phyloP scores from a whole-genome alignment of 2,329 filamentous ascomycete genomes.

The Dactylonectria macrodidyma region DNA sequence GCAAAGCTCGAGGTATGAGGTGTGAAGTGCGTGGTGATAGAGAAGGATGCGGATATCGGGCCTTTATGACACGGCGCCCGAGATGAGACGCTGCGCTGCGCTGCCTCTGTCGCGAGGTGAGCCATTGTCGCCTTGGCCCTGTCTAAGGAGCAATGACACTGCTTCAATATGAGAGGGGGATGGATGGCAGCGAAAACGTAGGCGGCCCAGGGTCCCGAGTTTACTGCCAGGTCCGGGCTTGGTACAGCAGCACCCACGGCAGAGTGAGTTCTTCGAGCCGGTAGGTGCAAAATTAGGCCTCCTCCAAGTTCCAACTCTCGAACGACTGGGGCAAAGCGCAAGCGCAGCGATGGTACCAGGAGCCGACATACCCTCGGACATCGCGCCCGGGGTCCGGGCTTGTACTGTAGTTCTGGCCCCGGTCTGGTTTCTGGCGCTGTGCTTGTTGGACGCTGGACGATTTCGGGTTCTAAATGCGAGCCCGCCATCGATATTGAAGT shows the following conservation, averaged over 20 bases:
- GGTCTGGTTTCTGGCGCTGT: conserved; percentile 19
- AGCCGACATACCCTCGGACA: too few relatives aligned
- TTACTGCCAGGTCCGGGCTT: too few relatives aligned
- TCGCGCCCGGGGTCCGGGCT: too few relatives aligned
- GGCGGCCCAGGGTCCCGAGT: too few relatives aligned
- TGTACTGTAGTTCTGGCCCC: conserved; percentile 7
- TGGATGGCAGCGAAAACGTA: too few relatives aligned
- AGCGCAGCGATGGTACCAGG: too few relatives aligned
- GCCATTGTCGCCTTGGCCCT: conserved; percentile 26
- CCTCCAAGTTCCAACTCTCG: too few relatives aligned
- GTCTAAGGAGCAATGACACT: conserved; percentile 28
- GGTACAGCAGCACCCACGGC: conserved; percentile 29
- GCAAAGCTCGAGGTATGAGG: too few relatives aligned
- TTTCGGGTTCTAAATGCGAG: conserved; percentile 28
- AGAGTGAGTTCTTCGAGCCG: conserved; percentile 34
- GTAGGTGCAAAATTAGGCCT: conserved; percentile 31
- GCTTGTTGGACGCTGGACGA: conserved; percentile 19
- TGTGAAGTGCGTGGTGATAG: too few relatives aligned
- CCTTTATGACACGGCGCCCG: conserved; percentile 31
- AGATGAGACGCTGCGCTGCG: conserved; percentile 37
- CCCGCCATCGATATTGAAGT: conserved; percentile 1
- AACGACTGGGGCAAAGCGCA: conserved; percentile 39
- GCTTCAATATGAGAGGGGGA: conserved; percentile 24
- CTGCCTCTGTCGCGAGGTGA: conserved; percentile 14
- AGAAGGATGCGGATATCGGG: conserved; percentile 27